phyloP scores from a whole-genome alignment of 345 rosid species.

The Melastoma malabathricum region DNA sequence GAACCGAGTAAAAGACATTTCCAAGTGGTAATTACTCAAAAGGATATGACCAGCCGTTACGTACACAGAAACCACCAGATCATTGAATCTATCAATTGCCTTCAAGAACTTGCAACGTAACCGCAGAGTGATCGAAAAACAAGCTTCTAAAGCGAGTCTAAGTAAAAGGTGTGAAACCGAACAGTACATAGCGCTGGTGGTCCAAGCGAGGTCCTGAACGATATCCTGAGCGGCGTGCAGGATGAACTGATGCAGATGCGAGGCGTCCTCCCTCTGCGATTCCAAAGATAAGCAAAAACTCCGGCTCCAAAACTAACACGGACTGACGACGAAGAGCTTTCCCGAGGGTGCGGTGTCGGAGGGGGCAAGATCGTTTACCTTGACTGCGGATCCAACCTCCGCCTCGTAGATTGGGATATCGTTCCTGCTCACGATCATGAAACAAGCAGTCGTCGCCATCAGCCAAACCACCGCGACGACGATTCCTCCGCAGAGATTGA shows the following conservation, averaged over 20 bases:
- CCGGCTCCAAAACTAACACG: no score
- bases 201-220: conserved; percentile 96
- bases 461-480: no score
- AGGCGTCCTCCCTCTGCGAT: conserved; percentile 93
- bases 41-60: conserved; percentile 99
- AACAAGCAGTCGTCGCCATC: conserved; percentile 87
- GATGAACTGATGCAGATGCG: conserved; percentile 85
- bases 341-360: neutral
- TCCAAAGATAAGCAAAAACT: conserved; percentile 4
- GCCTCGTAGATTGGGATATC: conserved; percentile 97
- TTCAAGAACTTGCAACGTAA: conserved; percentile 58
- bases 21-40: conserved; percentile 1
- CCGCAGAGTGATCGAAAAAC: neutral
- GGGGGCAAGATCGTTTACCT: conserved; percentile 21
- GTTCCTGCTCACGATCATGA: conserved; percentile 75
- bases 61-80: conserved; percentile 83
- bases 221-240: conserved; percentile 91
- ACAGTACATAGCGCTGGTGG: conserved; percentile 86
- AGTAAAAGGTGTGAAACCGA: conserved; percentile 2
- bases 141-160: neutral
- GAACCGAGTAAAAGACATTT: no score
- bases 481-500: no score
- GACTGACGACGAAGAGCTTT: neutral
- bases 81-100: conserved; percentile 83
- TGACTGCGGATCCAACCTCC: conserved; percentile 83